Base-by-base conservation (phyloP, 352 stramenopile species). In the Phytophthora citricola region DNA sequence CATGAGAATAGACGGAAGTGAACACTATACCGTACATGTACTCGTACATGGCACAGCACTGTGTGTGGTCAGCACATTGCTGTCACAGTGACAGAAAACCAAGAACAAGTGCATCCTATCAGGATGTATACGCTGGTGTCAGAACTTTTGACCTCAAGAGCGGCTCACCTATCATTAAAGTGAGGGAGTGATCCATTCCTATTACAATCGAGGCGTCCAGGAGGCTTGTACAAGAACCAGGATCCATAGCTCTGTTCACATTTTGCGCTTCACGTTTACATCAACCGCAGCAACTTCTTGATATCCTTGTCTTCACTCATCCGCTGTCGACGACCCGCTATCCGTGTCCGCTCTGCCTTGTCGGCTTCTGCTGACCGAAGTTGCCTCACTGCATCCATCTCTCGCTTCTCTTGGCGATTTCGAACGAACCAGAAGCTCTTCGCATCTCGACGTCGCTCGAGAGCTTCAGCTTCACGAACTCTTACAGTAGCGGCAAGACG, bases 251-350 rank as follows among this genome's bases (percentile, higher is more conserved):
- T 34, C 24, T 26, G 24, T 26, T 26, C 24, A 26, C 29, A 34
- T 34, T 34, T 20, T 34, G 31, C 9, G 31, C 6, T 34, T 34
- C 31, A 34, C 8, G 31, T 9, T 64, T 62, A 91, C 45, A 92
- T 76, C 29, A 93, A 58, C 24, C 70, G 65, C 15, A 93, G 69
- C 75, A 91, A 72, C 10, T 73, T 69, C 34, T 87, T 89, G 63
- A 91, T 93, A 26, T 91, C 82, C 38, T 87, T 89, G 70, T 89
- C 78, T 44, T 89, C 84, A 8, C 67, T 64, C 27, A 86, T 83
- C 9, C 81, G 76, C 39, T 87, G 69, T 8, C 68, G 61, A 4
- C 83, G 62, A 9, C 48, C 29, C 8, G 57, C 45, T 12, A 76
- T 53, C 11, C 76, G 68, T 17, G 56, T 63, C 5, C 59, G 69